Evolutionary conservation across 2,329 filamentous ascomycete genomes (phyloP).

Genomic region (Aspergillus texensis): DNA sequence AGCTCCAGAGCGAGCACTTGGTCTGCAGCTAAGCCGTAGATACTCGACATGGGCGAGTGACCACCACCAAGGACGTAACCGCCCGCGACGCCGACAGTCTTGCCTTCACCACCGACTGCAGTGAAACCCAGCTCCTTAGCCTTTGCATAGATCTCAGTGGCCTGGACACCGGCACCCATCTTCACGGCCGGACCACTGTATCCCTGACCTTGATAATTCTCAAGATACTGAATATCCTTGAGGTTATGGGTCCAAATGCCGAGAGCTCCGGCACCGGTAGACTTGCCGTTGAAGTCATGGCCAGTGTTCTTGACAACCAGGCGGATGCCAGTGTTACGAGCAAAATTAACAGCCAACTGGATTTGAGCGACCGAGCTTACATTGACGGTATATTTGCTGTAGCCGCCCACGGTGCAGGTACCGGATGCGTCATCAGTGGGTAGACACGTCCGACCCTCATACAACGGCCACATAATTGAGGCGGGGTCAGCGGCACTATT

Average conservation of each 20-base stretch:
- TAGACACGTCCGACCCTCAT: slow-evolving; percentile 29
- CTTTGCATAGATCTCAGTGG: slow-evolving; percentile 51
- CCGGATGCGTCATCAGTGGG: slow-evolving; percentile 25
- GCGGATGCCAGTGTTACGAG: slow-evolving; percentile 35
- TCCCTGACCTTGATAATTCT: slow-evolving; percentile 37
- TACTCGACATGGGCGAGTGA: slow-evolving; percentile 56
- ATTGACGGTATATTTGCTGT: slow-evolving; percentile 40
- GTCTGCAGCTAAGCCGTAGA: slow-evolving; percentile 54
- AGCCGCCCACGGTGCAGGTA: slow-evolving; percentile 34
- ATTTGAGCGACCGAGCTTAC: slow-evolving; percentile 36
- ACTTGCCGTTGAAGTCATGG: slow-evolving; percentile 53
- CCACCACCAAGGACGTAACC: slow-evolving; percentile 65
- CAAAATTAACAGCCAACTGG: slow-evolving; percentile 36
- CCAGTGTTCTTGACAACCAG: slow-evolving; percentile 50
- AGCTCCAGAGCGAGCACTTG: slow-evolving; percentile 31
- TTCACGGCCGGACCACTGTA: slow-evolving; percentile 58
- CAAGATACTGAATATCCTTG: slow-evolving; percentile 46
- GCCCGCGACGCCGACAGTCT: slow-evolving; percentile 61
- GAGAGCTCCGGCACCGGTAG: slow-evolving; percentile 50
- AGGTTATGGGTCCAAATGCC: slow-evolving; percentile 55
- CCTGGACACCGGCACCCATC: slow-evolving; percentile 58
- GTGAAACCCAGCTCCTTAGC: slow-evolving; percentile 50
- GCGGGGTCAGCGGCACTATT: slow-evolving; percentile 26
- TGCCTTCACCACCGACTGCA: slow-evolving; percentile 56
- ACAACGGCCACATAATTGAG: slow-evolving; percentile 33